Evolutionary conservation across 768 basidiomycete species (phyloP), one percentile per base, ranked within the genome.

Genomic region (Suillus brevipes): DNA sequence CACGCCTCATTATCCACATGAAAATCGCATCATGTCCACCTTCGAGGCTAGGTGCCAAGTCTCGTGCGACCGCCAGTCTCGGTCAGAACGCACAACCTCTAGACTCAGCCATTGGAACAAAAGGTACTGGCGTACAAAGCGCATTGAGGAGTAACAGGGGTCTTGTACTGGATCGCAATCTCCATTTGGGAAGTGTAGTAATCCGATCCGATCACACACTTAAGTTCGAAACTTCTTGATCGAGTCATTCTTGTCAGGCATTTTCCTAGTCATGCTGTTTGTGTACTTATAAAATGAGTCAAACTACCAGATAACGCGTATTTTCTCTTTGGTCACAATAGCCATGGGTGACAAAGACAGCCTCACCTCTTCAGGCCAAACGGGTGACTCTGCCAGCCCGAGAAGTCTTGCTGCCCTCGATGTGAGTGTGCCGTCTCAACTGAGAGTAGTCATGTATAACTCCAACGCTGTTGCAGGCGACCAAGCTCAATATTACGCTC

Each of bases 401-500:
- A 25, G 16, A 42, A 59, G 38, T 5, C 57, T 16, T 40, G 57
- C 57, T 40, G 38, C 16, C 40, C 70, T 74, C 6, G 67, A 75
- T 38, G 72, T 74, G 50, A 66, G 72, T 72, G 60, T 55, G 6
- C 12, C 13, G 23, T 2, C 34, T 62, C 31, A 4, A 42, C 38
- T 16, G 6, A 42, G 1, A 23, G 10, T 43, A 28, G 16, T 28
- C 23, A 8, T 43, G 20, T 34, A 14, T 28, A 47, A 31, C 28
- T 4, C 4, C 25, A 9, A 47, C 14, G 2, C 34, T 14, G 7
- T 47, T 3, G n/a, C 66, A 91, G 90, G 81, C 86, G 2, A 84
- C 87, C 7, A 85, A 81, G 68, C 75, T 92, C 13, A 79, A 74
- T 7, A 71, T 90, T 4, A 83, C 72, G 13, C 77, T 79, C 49